These are phyloP conservation scores for Paecilomyces formosus DNA, from an alignment of 2,329 filamentous ascomycete genomes.

Conservation along the genomic window DNA sequence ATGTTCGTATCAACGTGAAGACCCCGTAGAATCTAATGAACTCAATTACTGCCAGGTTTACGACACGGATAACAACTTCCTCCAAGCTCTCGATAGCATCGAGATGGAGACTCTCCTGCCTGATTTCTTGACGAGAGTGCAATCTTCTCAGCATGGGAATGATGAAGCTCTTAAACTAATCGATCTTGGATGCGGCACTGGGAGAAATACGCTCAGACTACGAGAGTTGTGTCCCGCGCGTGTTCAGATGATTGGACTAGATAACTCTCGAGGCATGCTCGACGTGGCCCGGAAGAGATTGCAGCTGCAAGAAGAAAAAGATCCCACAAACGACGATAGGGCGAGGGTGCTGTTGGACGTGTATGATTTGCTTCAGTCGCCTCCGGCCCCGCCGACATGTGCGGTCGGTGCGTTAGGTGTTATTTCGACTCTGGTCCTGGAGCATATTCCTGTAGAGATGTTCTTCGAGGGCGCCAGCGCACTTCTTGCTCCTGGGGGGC, in stretches of 20 bases:
- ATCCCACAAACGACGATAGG: background rate
- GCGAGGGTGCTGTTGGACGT: conserved; percentile 19
- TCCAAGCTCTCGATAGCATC: conserved; percentile 56
- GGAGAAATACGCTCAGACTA: conserved; percentile 53
- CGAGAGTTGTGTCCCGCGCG: conserved; percentile 11
- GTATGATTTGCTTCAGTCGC: conserved; percentile 33
- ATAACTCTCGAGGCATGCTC: conserved; percentile 53
- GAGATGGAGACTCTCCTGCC: conserved; percentile 49
- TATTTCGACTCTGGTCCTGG: conserved; percentile 56
- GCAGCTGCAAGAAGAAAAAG: conserved; percentile 19
- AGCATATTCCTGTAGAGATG: conserved; percentile 52
- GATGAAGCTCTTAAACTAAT: conserved; percentile 34
- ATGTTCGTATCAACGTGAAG: no score
- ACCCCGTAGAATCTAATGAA: no score
- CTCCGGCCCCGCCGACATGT: conserved; percentile 11
- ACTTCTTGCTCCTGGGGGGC: conserved; percentile 41
- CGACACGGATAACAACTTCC: conserved; percentile 59
- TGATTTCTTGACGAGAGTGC: conserved; percentile 33
- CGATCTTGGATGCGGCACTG: conserved; percentile 61
- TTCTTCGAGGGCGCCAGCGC: conserved; percentile 47
- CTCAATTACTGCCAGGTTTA: conserved; percentile 38
- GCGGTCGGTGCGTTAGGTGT: conserved; percentile 35
- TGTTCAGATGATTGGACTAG: conserved; percentile 45
- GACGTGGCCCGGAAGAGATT: conserved; percentile 36
- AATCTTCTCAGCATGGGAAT: background rate